Evolutionary conservation across 78 protist species (phyloP), one percentile per base, ranked within the genome.

Genomic region (slime mould (Dictyostelium discoideum)): DNA sequence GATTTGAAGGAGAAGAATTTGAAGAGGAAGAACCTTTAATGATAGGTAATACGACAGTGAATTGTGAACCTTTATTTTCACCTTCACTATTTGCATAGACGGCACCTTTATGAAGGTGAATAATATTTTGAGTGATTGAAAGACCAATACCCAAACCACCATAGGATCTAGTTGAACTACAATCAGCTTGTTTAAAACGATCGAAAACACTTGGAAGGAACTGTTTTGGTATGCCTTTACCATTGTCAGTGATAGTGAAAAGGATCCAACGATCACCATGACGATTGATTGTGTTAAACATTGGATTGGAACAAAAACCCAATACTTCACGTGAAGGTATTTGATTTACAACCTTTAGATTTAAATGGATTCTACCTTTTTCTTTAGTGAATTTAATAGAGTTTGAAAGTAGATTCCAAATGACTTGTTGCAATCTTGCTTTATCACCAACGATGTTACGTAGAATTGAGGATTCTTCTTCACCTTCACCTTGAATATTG

Each of bases 141-240:
- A 89, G 22, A 5, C 94, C 94, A 42, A 89, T 83, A 69, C 94
- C 94, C 1, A 89, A 74, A 13, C 94, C 94, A n/a, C 94, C 94
- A 69, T 74, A 81, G 0, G 39, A 29, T 14, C 94, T 22, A 26
- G 94, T 89, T 3, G 94, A 80, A 29, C 94, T 89, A 74, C 83
- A 65, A 24, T 89, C 94, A 3, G 94, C 94, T 22, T 89, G 94
- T 39, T 77, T 60, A 72, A 74, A 89, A 13, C 94, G 69, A 48
- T 89, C 94, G 73, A 89, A 89, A 3, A 89, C 94, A 67, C 57
- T 44, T 67, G 94, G 87, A 4, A 89, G n/a, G 22, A 89, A 89
- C 26, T 78, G 80, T 5, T 26, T n/a, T 18, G 86, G 42, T 16
- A 89, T 89, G 32, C 94, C 94, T 46, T 44, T 80, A 20, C 94